Evolutionary conservation across 257 asterid species (phyloP).

Genomic region (Solanum raphanifolium): DNA sequence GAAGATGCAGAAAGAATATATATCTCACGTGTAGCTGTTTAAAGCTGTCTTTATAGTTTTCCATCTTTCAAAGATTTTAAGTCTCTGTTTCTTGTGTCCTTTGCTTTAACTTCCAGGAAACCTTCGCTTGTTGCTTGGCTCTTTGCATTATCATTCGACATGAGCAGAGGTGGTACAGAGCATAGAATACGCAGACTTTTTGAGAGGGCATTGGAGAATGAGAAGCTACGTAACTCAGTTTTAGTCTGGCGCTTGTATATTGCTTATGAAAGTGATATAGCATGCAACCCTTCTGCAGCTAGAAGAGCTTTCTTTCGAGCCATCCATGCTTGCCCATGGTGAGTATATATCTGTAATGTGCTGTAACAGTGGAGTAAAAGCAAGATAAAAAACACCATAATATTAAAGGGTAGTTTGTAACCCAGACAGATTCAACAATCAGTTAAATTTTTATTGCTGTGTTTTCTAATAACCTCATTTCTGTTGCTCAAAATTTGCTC

Average conservation of each 20-base stretch:
- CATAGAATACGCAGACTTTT: constrained; percentile 79
- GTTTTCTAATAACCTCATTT: neutral
- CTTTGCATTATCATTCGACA: constrained; percentile 65
- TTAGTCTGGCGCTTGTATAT: constrained; percentile 81
- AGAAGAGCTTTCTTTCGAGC: constrained; percentile 89
- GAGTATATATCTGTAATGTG: constrained; percentile 5
- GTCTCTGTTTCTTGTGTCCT: neutral
- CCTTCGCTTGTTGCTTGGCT: constrained; percentile 70
- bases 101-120: constrained; percentile 40
- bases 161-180: constrained; percentile 49
- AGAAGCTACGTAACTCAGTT: constrained; percentile 52
- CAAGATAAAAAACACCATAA: neutral
- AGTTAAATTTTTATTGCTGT: neutral
- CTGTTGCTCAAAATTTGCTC: neutral
- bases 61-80: neutral
- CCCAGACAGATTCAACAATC: neutral
- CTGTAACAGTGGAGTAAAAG: neutral
- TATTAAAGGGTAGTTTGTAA: neutral
- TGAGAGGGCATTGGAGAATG: constrained; percentile 75
- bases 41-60: neutral
- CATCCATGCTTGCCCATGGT: constrained; percentile 97
- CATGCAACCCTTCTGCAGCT: constrained; percentile 55
- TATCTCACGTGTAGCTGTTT: neutral
- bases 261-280: constrained; percentile 50
- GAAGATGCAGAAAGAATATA: neutral